Conservation (phyloP, 495 filamentous ascomycete species). For the Trichocladium uniseriatum region DNA sequence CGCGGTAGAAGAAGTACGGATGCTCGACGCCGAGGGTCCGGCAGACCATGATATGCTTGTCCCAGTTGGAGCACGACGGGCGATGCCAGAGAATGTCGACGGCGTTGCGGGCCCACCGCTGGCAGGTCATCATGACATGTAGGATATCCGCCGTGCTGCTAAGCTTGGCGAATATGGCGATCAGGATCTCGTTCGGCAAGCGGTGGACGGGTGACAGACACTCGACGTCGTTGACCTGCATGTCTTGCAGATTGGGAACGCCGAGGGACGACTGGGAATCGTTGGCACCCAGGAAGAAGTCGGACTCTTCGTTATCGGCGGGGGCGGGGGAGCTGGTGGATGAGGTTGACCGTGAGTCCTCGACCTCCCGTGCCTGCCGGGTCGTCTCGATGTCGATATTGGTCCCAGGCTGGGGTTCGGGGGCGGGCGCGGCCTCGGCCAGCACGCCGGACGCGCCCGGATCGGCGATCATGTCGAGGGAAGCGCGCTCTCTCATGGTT, state of each 20-base stretch:
- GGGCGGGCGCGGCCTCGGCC: conserved; percentile 7
- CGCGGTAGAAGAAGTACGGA: conserved; percentile 74
- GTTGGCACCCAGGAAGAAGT: conserved; percentile 79
- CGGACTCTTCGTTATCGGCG: conserved; percentile 72
- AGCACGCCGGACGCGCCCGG: neutral
- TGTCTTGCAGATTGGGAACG: conserved; percentile 64
- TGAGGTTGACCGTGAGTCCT: conserved; percentile 48
- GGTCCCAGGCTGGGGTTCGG: conserved; percentile 8
- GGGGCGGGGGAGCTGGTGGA: conserved; percentile 78
- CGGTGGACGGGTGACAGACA: conserved; percentile 65
- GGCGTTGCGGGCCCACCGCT: conserved; percentile 83
- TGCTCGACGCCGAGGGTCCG: conserved; percentile 56
- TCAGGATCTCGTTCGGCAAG: conserved; percentile 88
- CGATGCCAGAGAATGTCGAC: conserved; percentile 94
- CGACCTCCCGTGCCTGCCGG: conserved; percentile 17
- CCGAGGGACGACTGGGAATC: conserved; percentile 88
- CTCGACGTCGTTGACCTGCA: conserved; percentile 51
- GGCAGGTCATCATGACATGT: conserved; percentile 85
- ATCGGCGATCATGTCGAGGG: conserved; percentile 39
- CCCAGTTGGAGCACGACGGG: conserved; percentile 79
- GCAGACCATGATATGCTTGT: conserved; percentile 67
- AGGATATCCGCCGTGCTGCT: conserved; percentile 62
- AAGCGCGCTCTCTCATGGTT: conserved; percentile 27
- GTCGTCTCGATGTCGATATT: conserved; percentile 1
- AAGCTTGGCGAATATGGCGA: conserved; percentile 83